These are phyloP conservation scores for Bacidia rubella DNA, from an alignment of 495 filamentous ascomycete genomes.

Conservation along the genomic window DNA sequence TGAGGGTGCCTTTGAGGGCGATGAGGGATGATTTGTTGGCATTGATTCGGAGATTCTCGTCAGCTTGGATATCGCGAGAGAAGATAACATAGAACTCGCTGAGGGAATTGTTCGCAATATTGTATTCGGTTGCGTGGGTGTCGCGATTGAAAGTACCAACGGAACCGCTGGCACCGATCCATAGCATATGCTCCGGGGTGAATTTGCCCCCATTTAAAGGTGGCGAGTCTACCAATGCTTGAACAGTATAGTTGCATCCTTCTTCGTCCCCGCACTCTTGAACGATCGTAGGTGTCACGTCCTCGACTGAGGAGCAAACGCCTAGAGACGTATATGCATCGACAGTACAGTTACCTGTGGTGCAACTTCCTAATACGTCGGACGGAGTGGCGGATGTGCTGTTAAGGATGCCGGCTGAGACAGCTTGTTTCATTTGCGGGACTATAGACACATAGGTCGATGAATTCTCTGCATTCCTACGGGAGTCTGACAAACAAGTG, in stretches of 20 bases:
- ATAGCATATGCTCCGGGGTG: background rate
- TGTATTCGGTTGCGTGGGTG: background rate
- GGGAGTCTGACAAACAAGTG: too few species aligned
- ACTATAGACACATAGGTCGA: too few species aligned
- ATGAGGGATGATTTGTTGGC: background rate
- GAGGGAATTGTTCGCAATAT: background rate
- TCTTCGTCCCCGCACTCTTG: background rate
- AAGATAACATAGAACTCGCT: slow-evolving; percentile 2
- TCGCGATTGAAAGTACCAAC: background rate
- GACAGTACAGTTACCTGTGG: background rate
- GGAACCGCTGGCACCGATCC: background rate
- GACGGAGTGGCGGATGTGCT: too few species aligned
- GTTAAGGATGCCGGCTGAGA: too few species aligned
- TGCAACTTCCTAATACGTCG: background rate
- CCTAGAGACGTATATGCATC: background rate
- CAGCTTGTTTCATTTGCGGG: too few species aligned
- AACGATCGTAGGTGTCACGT: background rate
- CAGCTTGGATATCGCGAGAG: too few species aligned
- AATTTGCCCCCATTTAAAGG: background rate
- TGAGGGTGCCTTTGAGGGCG: background rate
- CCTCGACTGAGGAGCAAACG: background rate
- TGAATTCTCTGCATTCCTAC: too few species aligned
- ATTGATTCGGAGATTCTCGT: background rate
- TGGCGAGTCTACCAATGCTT: background rate
- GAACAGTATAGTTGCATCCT: background rate